These are phyloP conservation scores for Ajuga reptans DNA, from an alignment of 305 asterid species.

Conservation along the genomic window DNA sequence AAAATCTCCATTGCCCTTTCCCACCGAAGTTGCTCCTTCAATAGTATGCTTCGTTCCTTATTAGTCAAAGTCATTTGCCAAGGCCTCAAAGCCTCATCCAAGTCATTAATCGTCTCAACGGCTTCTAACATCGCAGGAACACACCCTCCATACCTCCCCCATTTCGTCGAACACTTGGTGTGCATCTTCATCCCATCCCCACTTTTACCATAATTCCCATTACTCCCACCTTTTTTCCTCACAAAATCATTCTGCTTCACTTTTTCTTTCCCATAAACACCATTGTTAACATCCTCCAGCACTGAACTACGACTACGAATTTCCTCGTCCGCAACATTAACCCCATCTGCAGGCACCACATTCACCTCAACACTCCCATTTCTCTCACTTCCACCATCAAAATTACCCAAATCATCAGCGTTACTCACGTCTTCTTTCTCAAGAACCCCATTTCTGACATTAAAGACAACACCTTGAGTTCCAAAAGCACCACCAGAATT, in stretches of 20 bases:
- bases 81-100: constrained; percentile 73
- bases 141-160: constrained; percentile 68
- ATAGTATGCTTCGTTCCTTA: constrained; percentile 70
- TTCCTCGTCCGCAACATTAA: constrained; percentile 24
- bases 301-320: constrained; percentile 30
- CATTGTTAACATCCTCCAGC: constrained; percentile 26
- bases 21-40: constrained; percentile 86
- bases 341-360: constrained; percentile 17
- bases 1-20: constrained; percentile 78
- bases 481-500: constrained; percentile 19
- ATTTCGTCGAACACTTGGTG: constrained; percentile 75
- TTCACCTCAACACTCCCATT: constrained; percentile 20
- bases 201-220: constrained; percentile 18
- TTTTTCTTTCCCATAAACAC: constrained; percentile 14
- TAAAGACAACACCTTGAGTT: constrained; percentile 31
- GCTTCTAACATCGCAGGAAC: constrained; percentile 77
- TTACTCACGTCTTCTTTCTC: constrained; percentile 14
- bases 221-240: constrained; percentile 2
- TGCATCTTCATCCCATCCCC: constrained; percentile 22
- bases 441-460: constrained; percentile 18
- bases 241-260: constrained; percentile 11
- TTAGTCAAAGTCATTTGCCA: constrained; percentile 69
- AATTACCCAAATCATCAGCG: constrained; percentile 6
- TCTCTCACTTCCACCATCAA: constrained; percentile 19
- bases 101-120: constrained; percentile 38